These are phyloP conservation scores for Pleurotus pulmonarius DNA, from an alignment of 768 basidiomycete genomes.

Conservation along the genomic window DNA sequence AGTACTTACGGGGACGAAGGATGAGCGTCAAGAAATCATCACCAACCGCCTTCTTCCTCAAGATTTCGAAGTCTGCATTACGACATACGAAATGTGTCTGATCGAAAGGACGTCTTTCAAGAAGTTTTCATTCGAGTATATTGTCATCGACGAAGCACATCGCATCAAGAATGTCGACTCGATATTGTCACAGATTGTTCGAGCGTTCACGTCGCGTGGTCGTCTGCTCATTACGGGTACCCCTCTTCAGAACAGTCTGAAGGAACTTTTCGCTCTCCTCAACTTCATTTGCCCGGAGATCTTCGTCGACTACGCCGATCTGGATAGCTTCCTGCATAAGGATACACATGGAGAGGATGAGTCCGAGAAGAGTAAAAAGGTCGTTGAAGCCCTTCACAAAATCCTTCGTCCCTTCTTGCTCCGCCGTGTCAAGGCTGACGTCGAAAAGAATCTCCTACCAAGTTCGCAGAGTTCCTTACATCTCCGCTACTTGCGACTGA, in stretches of 20 bases:
- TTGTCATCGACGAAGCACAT: conserved; percentile 97
- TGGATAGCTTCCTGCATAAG: conserved; percentile 93
- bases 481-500: not conserved
- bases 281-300: conserved; percentile 98
- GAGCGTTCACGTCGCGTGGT: conserved; percentile 84
- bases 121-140: conserved; percentile 97
- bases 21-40: conserved; percentile 84
- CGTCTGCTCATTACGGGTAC: conserved; percentile 95
- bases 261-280: conserved; percentile 87
- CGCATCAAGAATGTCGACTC: conserved; percentile 99
- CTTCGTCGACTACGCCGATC: conserved; percentile 85
- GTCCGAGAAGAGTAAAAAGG: conserved; percentile 84
- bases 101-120: conserved; percentile 91
- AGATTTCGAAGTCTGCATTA: conserved; percentile 92
- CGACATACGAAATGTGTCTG: conserved; percentile 95
- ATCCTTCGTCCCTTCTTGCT: conserved; percentile 94
- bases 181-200: conserved; percentile 90
- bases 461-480: conserved; percentile 42
- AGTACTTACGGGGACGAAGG: conserved; percentile 81
- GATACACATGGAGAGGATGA: conserved; percentile 63
- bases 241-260: conserved; percentile 93
- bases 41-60: conserved; percentile 74
- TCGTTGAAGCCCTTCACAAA: conserved; percentile 96
- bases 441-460: conserved; percentile 92
- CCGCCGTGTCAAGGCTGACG: conserved; percentile 91